Conservation (phyloP, 2,329 filamentous ascomycete species). For the Plenodomus lindquistii region DNA sequence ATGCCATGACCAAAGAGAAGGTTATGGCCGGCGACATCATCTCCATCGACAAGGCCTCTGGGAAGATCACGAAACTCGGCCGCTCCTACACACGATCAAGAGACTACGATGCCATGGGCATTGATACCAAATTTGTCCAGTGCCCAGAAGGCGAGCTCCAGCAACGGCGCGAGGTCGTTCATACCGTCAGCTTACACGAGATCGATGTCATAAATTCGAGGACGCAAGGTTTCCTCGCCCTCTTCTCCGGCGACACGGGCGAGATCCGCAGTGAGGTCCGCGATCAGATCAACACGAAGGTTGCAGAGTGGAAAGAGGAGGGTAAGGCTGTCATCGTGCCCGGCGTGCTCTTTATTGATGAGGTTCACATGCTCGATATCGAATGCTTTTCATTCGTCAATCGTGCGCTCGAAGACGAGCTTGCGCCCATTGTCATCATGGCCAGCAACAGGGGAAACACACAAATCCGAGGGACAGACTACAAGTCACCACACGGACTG, state of each 20-base stretch:
- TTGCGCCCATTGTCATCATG: conserved; percentile 98
- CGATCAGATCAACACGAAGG: conserved; percentile 99
- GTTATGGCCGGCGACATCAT: conserved; percentile 99
- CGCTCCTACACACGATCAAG: conserved; percentile 91
- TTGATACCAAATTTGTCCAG: conserved; percentile 96
- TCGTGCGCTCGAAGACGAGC: conserved; percentile 89
- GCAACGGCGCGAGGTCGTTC: conserved; percentile 94
- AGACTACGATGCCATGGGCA: conserved; percentile 99
- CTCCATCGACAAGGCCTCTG: conserved; percentile 96
- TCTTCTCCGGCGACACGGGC: conserved; percentile 97
- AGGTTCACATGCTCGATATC: conserved; percentile 99
- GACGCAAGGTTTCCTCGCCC: conserved; percentile 95
- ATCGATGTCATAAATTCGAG: conserved; percentile 99
- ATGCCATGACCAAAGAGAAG: conserved; percentile 98
- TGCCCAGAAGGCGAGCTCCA: conserved; percentile 97
- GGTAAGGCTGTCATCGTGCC: conserved; percentile 98
- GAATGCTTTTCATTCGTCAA: conserved; percentile 99
- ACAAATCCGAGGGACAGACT: conserved; percentile 89
- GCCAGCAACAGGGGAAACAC: conserved; percentile 93
- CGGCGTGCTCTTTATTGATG: conserved; percentile 96
- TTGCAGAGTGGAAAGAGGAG: conserved; percentile 98
- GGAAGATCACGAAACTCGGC: conserved; percentile 96
- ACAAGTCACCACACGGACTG: conserved; percentile 88
- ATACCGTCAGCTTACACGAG: conserved; percentile 95
- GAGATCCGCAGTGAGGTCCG: conserved; percentile 97